Base-by-base conservation (phyloP, 345 rosid species). In the Citrus trifoliata region DNA sequence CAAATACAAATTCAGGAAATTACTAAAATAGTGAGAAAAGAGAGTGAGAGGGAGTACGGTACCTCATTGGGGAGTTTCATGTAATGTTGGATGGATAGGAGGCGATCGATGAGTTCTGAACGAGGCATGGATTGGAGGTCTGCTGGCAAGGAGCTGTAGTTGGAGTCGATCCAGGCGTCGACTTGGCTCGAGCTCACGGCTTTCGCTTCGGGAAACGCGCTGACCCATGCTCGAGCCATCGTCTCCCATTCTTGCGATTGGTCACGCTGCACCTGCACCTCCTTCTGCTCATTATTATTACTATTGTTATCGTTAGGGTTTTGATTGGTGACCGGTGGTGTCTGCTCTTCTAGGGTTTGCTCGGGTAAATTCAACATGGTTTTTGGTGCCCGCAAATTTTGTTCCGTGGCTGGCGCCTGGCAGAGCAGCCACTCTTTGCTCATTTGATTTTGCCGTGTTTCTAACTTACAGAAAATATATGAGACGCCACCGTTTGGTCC, bases 181-280 rank as follows among this genome's bases (percentile, higher is more conserved):
- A 95, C 94, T 79, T 93, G 93, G 77, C 71, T 42, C 67, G 61
- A 83, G 80, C 85, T 89, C 32, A 93, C 95, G 56, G 91, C 89
- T 80, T 89, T 91, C 3, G 93, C 97, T 74, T 93, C 98, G 0
- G 98, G 92, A 84, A 96, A 95, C 4, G 98, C 93, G 37, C 85
- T 66, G 63, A 93, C 83, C 97, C 99, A 96, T 14, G 97, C 96
- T 71, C 83, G 85, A 58, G 98, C 98, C 97, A 96, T 87, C 22
- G 92, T 86, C 79, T 90, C 93, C 99, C 99, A 96, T 87, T 90
- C 98, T 70, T 91, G 92, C 19, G 97, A 76, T 65, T 88, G 97
- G 77, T 86, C 91, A 28, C 74, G 85, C 55, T 74, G 76, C 19
- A 60, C 56, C 28, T 75, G 84, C 21, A 37, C 73, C 63, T 75